Conservation (phyloP, 2,329 filamentous ascomycete species). For the Hymenotorrendiella dingleyae region DNA sequence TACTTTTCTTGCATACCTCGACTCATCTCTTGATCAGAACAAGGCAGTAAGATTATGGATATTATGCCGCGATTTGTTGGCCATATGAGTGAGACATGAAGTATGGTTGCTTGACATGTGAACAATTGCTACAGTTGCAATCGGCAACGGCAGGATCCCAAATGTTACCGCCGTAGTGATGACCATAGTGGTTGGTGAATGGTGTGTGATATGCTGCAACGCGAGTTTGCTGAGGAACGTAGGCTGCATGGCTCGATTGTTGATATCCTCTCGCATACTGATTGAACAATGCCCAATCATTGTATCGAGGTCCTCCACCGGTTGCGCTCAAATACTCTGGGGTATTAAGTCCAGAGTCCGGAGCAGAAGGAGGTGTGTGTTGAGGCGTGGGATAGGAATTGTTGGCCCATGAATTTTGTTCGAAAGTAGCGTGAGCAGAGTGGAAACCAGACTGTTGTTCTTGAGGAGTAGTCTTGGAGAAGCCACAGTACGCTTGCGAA, state of each 20-base stretch:
- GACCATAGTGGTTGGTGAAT: slow-evolving; percentile 38
- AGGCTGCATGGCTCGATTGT: slow-evolving; percentile 27
- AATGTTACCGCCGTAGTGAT: slow-evolving; percentile 32
- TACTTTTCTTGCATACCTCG: no score
- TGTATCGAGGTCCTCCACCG: slow-evolving; percentile 44
- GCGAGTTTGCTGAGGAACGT: slow-evolving; percentile 36
- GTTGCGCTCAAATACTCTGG: slow-evolving; percentile 45
- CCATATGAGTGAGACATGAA: slow-evolving; percentile 38
- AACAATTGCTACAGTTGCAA: slow-evolving; percentile 43
- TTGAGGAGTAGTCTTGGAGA: slow-evolving; percentile 39
- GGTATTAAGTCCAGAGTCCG: slow-evolving; percentile 47
- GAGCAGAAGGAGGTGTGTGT: slow-evolving; percentile 47
- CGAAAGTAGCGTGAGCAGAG: slow-evolving; percentile 21
- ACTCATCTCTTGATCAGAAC: no score
- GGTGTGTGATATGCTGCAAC: slow-evolving; percentile 43
- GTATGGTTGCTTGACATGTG: slow-evolving; percentile 41
- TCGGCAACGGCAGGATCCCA: slow-evolving; percentile 41
- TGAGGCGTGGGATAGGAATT: slow-evolving; percentile 32
- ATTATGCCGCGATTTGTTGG: slow-evolving; percentile 41
- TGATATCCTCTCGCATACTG: slow-evolving; percentile 37
- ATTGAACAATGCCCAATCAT: slow-evolving; percentile 45
- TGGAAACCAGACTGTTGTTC: slow-evolving; percentile 27
- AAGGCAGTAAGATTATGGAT: slow-evolving; percentile 8
- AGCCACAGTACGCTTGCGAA: slow-evolving; percentile 38
- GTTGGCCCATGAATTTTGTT: slow-evolving; percentile 26